Evolutionary conservation across 2,329 filamentous ascomycete species (phyloP), one percentile per base, ranked within the genome.

Genomic region (Colletotrichum sp.): DNA sequence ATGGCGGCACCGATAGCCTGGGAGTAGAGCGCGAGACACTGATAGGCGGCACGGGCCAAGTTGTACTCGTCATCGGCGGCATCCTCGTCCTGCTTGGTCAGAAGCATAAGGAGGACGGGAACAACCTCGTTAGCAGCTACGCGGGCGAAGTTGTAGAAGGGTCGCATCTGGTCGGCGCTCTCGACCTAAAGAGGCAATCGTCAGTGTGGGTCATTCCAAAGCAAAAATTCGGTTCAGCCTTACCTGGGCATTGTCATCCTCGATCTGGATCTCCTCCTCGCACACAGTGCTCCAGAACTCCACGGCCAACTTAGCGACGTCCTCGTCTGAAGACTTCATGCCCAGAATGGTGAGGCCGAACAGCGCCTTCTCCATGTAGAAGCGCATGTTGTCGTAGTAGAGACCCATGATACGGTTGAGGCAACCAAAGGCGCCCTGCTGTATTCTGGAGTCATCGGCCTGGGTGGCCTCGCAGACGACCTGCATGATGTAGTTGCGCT

Each of bases 271-370:
- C 86, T 99, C 97, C 87, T 99, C 97, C 85, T 99, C 97, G 85
- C 97, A 99, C 64, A 99, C 97, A n/a, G 97, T 98, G 89, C 96
- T 98, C 97, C 97, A 99, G 88, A 99, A 99, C 84, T 99, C 97
- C 79, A 99, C 96, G 48, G 97, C 97, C 72, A 99, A 90, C 90
- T 99, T 99, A 77, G 97, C 95, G 69, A 99, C 97, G 83, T 99
- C 97, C 85, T 99, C 97, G 80, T 99, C 97, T 9, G 96, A 94
- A 81, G 93, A 97, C 91, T 98, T 98, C 97, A 99, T 99, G 79
- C 97, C 97, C 84, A 98, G 93, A 78, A 99, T 98, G 52, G 97
- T 99, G 55, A 99, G 90, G 74, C 97, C 97, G 81, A 99, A 99
- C 58, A 99, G 91, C 43, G 97, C 97, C 92, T 98, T 98, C 90